A percentile compares a stretch with the other conserved stretches of the same genome.
phyloP scores from a whole-genome alignment of 2,329 filamentous ascomycete genomes.

The Trematosphaeria pertusa region DNA sequence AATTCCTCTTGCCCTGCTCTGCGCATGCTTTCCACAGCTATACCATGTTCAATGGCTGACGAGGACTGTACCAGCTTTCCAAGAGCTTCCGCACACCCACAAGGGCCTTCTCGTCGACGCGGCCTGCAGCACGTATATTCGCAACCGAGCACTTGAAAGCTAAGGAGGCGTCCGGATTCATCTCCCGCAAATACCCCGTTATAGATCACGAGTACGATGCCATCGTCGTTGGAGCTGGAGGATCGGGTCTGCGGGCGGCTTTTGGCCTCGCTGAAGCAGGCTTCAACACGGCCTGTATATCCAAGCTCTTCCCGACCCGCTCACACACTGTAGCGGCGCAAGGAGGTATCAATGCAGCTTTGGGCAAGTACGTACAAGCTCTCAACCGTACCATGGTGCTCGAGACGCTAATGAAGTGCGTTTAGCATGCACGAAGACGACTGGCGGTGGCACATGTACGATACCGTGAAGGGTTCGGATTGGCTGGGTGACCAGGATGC shows the following conservation, averaged over 20 bases:
- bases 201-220: slow-evolving; percentile 99
- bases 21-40: no score
- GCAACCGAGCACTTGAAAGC: slow-evolving; percentile 85
- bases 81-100: slow-evolving; percentile 68
- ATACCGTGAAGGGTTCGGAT: slow-evolving; percentile 96
- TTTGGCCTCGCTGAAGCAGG: slow-evolving; percentile 87
- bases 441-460: slow-evolving; percentile 99
- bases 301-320: slow-evolving; percentile 85
- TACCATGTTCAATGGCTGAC: slow-evolving; percentile 44
- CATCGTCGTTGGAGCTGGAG: slow-evolving; percentile 86
- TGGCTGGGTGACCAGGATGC: slow-evolving; percentile 98
- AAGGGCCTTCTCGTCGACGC: slow-evolving; percentile 86
- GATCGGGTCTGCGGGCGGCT: slow-evolving; percentile 80
- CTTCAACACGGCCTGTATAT: slow-evolving; percentile 88
- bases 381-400: neutral
- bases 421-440: slow-evolving; percentile 89
- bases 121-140: slow-evolving; percentile 83
- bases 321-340: slow-evolving; percentile 79
- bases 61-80: slow-evolving; percentile 61
- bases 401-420: slow-evolving; percentile 8
- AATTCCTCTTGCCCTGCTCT: no score
- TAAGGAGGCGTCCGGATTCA: slow-evolving; percentile 87
- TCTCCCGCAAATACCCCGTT: slow-evolving; percentile 91
- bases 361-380: slow-evolving; percentile 68
- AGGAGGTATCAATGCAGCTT: slow-evolving; percentile 85